Evolutionary conservation across 495 filamentous ascomycete species (phyloP).

Genomic region (Podospora didyma): DNA sequence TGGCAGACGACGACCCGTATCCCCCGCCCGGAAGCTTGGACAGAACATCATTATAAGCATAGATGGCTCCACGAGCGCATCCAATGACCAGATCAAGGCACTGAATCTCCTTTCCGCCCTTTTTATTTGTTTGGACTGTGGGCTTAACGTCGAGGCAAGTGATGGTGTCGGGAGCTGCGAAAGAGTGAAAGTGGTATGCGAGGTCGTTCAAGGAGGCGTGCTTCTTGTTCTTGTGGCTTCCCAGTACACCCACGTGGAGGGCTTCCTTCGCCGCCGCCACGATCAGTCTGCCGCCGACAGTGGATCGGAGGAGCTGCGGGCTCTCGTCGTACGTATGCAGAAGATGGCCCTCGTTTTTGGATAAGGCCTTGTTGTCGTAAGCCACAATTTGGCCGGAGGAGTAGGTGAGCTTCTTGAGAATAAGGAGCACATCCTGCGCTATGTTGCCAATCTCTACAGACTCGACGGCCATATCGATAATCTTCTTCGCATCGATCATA

Average conservation of each 20-base stretch:
- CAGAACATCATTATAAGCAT: slow-evolving; percentile 71
- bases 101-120: slow-evolving; percentile 29
- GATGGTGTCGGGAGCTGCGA: slow-evolving; percentile 50
- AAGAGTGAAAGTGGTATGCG: slow-evolving; percentile 44
- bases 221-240: slow-evolving; percentile 5
- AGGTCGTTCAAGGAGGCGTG: slow-evolving; percentile 30
- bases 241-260: slow-evolving; percentile 35
- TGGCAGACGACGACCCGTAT: slow-evolving; percentile 20
- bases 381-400: slow-evolving; percentile 38
- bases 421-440: slow-evolving; percentile 41
- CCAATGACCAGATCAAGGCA: slow-evolving; percentile 71
- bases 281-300: slow-evolving; percentile 27
- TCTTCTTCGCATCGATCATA: slow-evolving; percentile 32
- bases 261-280: slow-evolving; percentile 34
- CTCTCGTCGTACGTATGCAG: slow-evolving; percentile 30
- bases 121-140: slow-evolving; percentile 25
- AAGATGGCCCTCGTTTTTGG: slow-evolving; percentile 18
- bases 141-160: slow-evolving; percentile 53
- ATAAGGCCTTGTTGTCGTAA: slow-evolving; percentile 27
- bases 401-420: slow-evolving; percentile 27
- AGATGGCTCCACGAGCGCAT: slow-evolving; percentile 66
- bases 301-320: slow-evolving; percentile 30
- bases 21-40: slow-evolving; percentile 42
- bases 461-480: slow-evolving; percentile 43
- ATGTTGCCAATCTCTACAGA: slow-evolving; percentile 31